A percentile compares a stretch with the other conserved stretches of the same genome.
These are phyloP conservation scores for Aspergillus aculeatinus DNA, from an alignment of 2,329 filamentous ascomycete species.

Conservation along the genomic window DNA sequence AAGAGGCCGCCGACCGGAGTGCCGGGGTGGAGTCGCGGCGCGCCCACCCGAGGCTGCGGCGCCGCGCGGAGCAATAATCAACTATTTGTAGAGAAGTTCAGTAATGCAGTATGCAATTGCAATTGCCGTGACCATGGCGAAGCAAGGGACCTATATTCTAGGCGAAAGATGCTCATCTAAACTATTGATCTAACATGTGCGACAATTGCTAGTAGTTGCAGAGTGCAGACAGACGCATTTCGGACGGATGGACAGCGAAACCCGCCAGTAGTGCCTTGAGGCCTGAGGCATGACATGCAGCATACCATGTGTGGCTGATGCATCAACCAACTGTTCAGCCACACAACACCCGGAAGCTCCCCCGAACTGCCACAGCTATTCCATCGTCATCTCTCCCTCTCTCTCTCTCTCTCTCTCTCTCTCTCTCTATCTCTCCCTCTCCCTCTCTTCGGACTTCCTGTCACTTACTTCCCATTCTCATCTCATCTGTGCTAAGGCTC, in stretches of 20 bases:
- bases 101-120: neutral
- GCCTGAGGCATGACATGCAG: neutral
- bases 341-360: neutral
- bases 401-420: neutral
- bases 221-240: neutral
- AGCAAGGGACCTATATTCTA: neutral
- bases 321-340: neutral
- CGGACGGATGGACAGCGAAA: neutral
- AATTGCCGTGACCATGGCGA: neutral
- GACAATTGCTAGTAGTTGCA: neutral
- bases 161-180: neutral
- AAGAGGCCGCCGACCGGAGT: slow-evolving; percentile 16
- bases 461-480: slow-evolving; percentile 1
- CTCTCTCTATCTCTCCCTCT: slow-evolving; percentile 1
- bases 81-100: neutral
- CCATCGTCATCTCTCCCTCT: slow-evolving; percentile 13
- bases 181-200: neutral
- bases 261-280: neutral
- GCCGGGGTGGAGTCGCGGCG: slow-evolving; percentile 21
- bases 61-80: slow-evolving; percentile 23
- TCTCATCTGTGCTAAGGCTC: neutral
- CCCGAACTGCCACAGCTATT: slow-evolving; percentile 8
- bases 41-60: slow-evolving; percentile 30
- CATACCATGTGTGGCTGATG: neutral
- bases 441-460: neutral